Percentiles rank a stretch among this genome's conserved stretches.
These are phyloP conservation scores for Polyrhizophydium stewartii DNA, from an alignment of 371 early-diverging fungal genomes.

Conservation along the genomic window DNA sequence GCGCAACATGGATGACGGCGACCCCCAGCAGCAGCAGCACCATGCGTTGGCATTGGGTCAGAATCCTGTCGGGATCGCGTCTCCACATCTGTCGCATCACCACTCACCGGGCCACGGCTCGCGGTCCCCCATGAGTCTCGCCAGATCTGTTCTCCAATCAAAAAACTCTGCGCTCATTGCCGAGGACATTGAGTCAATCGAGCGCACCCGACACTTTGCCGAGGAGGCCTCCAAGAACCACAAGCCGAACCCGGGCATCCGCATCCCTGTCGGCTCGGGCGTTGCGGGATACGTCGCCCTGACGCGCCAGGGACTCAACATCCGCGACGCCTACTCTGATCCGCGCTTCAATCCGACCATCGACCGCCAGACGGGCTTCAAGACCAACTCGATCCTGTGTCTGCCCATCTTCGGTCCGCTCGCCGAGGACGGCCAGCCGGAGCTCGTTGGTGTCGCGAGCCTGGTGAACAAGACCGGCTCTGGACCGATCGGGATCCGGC, in stretches of 20 bases:
- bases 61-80: background rate
- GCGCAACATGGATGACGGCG: background rate
- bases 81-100: background rate
- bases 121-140: background rate
- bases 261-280: slow-evolving; percentile 21
- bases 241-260: background rate
- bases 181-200: background rate
- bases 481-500: background rate
- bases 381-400: slow-evolving; percentile 20
- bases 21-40: background rate
- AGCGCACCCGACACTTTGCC: background rate
- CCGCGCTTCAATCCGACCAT: background rate
- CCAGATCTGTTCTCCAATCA: background rate
- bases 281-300: slow-evolving; percentile 26
- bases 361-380: slow-evolving; percentile 11
- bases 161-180: background rate
- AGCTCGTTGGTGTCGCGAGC: slow-evolving; percentile 21
- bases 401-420: slow-evolving; percentile 21
- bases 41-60: no score
- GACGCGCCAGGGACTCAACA: slow-evolving; percentile 21
- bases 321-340: slow-evolving; percentile 26
- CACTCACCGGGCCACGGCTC: background rate
- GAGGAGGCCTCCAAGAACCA: background rate
- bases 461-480: slow-evolving; percentile 17
- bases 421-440: background rate